A percentile compares a stretch with the other conserved stretches of the same genome.
These are phyloP conservation scores for Thermochaetoides dissita DNA, from an alignment of 2,329 filamentous ascomycete genomes.

Conservation along the genomic window DNA sequence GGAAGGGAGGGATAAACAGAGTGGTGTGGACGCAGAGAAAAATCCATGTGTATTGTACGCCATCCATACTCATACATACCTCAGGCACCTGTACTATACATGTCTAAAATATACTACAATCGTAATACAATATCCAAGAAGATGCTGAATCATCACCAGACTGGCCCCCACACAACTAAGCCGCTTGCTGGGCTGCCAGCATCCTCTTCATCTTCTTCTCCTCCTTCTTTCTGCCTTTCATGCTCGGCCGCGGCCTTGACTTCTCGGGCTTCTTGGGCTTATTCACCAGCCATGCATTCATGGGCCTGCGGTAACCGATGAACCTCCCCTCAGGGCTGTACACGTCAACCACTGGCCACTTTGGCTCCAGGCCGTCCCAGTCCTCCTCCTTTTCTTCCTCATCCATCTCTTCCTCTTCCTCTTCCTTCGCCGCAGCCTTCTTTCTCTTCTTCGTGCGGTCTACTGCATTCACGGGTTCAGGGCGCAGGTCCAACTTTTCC, in stretches of 20 bases:
- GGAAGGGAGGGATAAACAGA: too few relatives aligned
- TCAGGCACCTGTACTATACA: too few relatives aligned
- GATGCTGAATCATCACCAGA: background rate
- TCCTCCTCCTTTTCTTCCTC: slow-evolving; percentile 11
- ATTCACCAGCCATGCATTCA: slow-evolving; percentile 56
- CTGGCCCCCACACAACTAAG: background rate
- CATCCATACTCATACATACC: too few relatives aligned
- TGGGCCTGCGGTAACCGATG: slow-evolving; percentile 50
- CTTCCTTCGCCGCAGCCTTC: background rate
- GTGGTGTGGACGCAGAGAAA: too few relatives aligned
- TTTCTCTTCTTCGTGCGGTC: slow-evolving; percentile 8
- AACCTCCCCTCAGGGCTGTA: slow-evolving; percentile 77
- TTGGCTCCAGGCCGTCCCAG: slow-evolving; percentile 18
- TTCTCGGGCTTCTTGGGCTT: slow-evolving; percentile 37
- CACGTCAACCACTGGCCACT: slow-evolving; percentile 65
- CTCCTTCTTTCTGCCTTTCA: slow-evolving; percentile 47
- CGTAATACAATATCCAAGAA: background rate
- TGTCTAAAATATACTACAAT: too few relatives aligned
- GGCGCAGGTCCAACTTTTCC: slow-evolving; percentile 18
- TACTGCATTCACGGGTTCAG: slow-evolving; percentile 13
- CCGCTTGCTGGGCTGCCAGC: background rate
- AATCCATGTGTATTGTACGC: too few relatives aligned
- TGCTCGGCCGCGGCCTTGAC: slow-evolving; percentile 52
- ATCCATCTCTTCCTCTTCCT: slow-evolving; percentile 10
- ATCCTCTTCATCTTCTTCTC: slow-evolving; percentile 24